Evolutionary conservation across 2,329 filamentous ascomycete genomes (phyloP).

Genomic region (Aureobasidium sp.): DNA sequence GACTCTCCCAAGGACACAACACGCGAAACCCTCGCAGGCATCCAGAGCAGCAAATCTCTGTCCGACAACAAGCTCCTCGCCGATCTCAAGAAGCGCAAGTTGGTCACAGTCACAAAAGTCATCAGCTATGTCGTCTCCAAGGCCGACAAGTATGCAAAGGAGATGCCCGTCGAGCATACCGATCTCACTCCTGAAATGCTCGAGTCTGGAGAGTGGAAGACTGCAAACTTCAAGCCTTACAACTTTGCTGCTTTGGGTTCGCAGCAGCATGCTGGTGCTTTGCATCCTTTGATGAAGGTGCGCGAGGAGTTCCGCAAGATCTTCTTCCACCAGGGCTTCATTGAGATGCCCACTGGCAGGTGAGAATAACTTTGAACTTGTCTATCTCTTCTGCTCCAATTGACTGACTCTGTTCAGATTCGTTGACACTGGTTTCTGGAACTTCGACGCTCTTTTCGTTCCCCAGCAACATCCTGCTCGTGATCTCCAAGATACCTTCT

Average conservation of each 20-base stretch:
- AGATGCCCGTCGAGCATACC: conserved; percentile 88
- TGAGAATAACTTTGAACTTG: conserved; percentile 24
- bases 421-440: conserved; percentile 98
- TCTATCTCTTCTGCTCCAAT: background rate
- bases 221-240: conserved; percentile 77
- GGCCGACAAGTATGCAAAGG: conserved; percentile 78
- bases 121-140: conserved; percentile 79
- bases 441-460: conserved; percentile 94
- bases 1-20: conserved; percentile 76
- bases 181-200: conserved; percentile 94
- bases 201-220: conserved; percentile 81
- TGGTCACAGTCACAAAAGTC: conserved; percentile 75
- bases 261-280: conserved; percentile 46
- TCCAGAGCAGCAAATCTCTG: conserved; percentile 62
- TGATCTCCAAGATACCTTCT: conserved; percentile 97
- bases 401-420: conserved; percentile 43
- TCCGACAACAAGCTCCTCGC: conserved; percentile 67
- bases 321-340: conserved; percentile 98
- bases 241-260: conserved; percentile 69
- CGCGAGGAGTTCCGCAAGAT: conserved; percentile 93
- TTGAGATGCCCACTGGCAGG: conserved; percentile 93
- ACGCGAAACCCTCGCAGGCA: conserved; percentile 64
- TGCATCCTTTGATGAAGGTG: conserved; percentile 74
- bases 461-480: conserved; percentile 96
- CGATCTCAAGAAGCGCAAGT: conserved; percentile 87